A percentile compares a stretch with the other conserved stretches of the same genome.
Evolutionary conservation across 345 rosid genomes (phyloP).

Genomic region (Salix arbutifolia): DNA sequence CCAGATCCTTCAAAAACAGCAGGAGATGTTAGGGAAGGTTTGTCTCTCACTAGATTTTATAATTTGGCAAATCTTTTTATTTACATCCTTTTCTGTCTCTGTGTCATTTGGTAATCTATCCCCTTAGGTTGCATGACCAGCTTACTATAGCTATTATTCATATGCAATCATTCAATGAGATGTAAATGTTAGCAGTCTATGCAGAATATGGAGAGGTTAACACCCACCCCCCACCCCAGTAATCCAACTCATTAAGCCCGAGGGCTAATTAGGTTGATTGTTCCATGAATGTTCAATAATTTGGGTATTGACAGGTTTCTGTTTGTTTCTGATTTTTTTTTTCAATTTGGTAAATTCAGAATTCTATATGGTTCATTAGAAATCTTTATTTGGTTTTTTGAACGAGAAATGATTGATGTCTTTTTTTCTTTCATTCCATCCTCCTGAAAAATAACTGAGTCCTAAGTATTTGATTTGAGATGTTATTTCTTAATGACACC

Average conservation of each 20-base stretch:
- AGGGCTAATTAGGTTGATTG: neutral
- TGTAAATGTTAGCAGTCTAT: neutral
- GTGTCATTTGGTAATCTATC: neutral
- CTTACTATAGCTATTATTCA: neutral
- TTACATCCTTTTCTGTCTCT: neutral
- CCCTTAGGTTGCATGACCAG: neutral
- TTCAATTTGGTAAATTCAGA: neutral
- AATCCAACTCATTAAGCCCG: too few species aligned
- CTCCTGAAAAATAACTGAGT: neutral
- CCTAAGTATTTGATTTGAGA: neutral
- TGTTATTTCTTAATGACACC: neutral
- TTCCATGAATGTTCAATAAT: too few species aligned
- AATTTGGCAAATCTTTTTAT: conserved; percentile 1
- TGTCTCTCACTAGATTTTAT: conserved; percentile 12
- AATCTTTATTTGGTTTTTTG: too few species aligned
- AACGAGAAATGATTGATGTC: too few species aligned
- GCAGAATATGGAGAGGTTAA: neutral
- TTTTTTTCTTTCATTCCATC: neutral
- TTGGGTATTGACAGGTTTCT: neutral
- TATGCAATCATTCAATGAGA: neutral
- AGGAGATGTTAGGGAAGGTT: conserved; percentile 40
- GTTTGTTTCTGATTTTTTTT: neutral
- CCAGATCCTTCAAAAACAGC: conserved; percentile 33
- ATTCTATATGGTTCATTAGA: neutral
- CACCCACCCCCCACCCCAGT: neutral